These are phyloP conservation scores for Sanghuangporus baumii DNA, from an alignment of 1,284 basidiomycete genomes.

Conservation along the genomic window DNA sequence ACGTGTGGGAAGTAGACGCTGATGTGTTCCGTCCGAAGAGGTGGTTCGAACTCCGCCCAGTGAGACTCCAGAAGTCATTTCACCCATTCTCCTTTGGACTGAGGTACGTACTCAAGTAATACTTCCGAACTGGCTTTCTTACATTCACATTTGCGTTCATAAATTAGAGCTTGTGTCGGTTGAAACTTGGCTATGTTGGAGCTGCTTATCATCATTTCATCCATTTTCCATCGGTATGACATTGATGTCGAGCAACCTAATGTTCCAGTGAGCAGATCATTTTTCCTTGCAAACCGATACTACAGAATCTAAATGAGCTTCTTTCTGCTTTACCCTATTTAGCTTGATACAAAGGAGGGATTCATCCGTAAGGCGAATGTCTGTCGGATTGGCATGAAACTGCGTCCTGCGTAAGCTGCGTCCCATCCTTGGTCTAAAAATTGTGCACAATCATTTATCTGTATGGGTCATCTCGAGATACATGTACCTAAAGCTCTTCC, in stretches of 20 bases:
- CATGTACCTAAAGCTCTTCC: no score
- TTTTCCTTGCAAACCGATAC: constrained; percentile 23
- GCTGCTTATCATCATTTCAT: constrained; percentile 66
- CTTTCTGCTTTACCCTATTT: neutral
- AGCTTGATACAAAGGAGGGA: constrained; percentile 70
- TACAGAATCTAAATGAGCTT: no score
- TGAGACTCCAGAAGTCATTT: constrained; percentile 60
- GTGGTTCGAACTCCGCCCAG: constrained; percentile 68
- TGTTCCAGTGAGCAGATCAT: constrained; percentile 42
- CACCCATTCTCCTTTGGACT: constrained; percentile 73
- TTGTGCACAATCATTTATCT: neutral
- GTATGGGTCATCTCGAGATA: no score
- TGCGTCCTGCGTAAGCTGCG: constrained; percentile 32
- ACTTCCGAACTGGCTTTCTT: neutral
- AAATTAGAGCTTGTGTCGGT: constrained; percentile 57
- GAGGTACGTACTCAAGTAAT: neutral
- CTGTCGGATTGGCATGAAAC: constrained; percentile 63
- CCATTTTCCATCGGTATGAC: constrained; percentile 66
- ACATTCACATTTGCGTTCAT: neutral
- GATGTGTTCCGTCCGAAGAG: constrained; percentile 75
- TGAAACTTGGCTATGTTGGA: constrained; percentile 74
- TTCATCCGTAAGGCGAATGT: constrained; percentile 72
- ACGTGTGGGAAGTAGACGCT: constrained; percentile 75
- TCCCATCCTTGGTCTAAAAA: neutral
- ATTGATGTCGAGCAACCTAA: constrained; percentile 58